Base-by-base conservation (phyloP, 345 rosid species). In the Raphanus sativus region DNA sequence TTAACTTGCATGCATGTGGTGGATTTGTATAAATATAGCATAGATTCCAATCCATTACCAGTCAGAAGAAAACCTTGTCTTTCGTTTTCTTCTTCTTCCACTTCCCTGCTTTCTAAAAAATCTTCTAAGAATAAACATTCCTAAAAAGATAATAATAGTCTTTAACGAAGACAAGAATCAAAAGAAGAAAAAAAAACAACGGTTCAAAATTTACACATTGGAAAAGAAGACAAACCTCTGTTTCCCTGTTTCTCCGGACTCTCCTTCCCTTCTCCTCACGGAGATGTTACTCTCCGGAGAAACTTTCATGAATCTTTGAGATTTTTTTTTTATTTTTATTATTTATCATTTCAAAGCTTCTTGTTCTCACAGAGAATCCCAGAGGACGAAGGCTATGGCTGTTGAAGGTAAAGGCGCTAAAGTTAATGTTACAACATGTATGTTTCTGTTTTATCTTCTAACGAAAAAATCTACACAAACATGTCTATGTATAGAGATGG, bases 11-110 rank as follows among this genome's bases (percentile, higher is more conserved):
- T 81, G 81, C 71, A 67, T 61, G 52, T 61, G 40, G 61, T 64
- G 69, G 79, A 71, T 67, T 26, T 69, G 83, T 84, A 88, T 83
- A 88, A 82, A 88, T 84, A 84, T 83, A 83, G 77, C 42, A 54
- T 6, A 59, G 63, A 65, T 74, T 74, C 80, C 71, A 65, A 81
- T 50, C 73, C 81, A 74, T 28, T 64, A 5, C 34, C 68, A 62
- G 62, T 65, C 68, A 71, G 63, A 63, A 38, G 3, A 75, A 54
- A 26, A 59, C 25, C 67, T 60, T 62, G 55, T 63, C 56, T 62
- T n/a, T 66, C 38, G 21, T 70, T 12, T 10, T 26, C 63, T 9
- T 3, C 62, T 26, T 50, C 74, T 33, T 69, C 56, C 62, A 13
- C 50, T 33, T 52, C 50, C 45, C 32, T 62, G 64, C 79, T 71